These are phyloP conservation scores for Pseudogymnoascus sp. DNA, from an alignment of 2,329 filamentous ascomycete species.

Conservation along the genomic window DNA sequence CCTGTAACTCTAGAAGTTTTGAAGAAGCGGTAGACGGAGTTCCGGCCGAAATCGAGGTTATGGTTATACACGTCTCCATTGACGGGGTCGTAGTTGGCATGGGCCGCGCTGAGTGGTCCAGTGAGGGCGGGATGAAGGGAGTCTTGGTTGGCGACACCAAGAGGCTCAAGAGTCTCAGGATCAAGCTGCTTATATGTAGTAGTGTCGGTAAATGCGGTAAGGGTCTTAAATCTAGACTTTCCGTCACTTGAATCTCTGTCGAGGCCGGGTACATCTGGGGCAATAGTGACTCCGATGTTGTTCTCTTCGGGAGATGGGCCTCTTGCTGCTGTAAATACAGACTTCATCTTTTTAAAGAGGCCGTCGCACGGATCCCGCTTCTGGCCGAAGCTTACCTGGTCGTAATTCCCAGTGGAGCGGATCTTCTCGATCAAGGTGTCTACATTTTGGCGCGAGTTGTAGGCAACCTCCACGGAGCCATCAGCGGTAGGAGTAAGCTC, in stretches of 20 bases:
- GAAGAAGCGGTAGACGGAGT: conserved; percentile 61
- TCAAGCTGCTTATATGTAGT: conserved; percentile 53
- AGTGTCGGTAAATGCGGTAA: conserved; percentile 43
- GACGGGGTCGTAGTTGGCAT: conserved; percentile 60
- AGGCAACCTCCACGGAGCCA: conserved; percentile 44
- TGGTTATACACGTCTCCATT: conserved; percentile 76
- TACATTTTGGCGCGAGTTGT: conserved; percentile 63
- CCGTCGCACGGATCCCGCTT: conserved; percentile 66
- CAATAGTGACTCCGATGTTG: conserved; percentile 61
- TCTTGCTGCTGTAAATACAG: conserved; percentile 37
- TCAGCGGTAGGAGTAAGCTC: conserved; percentile 46
- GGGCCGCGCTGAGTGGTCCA: conserved; percentile 61
- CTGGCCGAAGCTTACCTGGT: conserved; percentile 59
- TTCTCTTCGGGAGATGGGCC: conserved; percentile 29
- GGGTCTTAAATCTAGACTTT: conserved; percentile 11
- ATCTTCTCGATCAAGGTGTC: conserved; percentile 55
- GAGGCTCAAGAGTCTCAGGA: conserved; percentile 62
- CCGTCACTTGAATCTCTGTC: conserved; percentile 17
- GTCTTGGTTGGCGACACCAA: conserved; percentile 53
- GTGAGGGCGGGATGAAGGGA: conserved; percentile 59
- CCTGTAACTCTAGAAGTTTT: conserved; percentile 53
- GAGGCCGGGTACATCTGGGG: conserved; percentile 55
- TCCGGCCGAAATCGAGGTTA: conserved; percentile 58
- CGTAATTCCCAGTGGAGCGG: conserved; percentile 48
- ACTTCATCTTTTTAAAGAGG: conserved; percentile 64